Evolutionary conservation across 305 asterid genomes (phyloP).

Genomic region (Rubia occidens): DNA sequence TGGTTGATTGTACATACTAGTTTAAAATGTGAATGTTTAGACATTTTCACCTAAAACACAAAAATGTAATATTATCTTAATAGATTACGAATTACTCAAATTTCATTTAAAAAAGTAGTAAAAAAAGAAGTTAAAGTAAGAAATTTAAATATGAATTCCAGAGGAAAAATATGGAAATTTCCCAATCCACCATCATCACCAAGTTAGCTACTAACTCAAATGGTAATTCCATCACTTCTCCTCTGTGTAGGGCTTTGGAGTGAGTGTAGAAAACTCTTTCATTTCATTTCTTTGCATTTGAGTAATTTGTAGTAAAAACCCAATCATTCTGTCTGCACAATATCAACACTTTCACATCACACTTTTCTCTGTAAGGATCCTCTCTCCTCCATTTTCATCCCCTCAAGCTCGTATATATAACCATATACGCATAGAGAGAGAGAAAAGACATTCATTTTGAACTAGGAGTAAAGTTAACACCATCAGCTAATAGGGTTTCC

Average conservation of each 20-base stretch:
- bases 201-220: not conserved
- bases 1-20: too few species aligned
- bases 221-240: not conserved
- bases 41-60: too few species aligned
- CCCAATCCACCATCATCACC: not conserved
- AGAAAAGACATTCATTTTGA: slow-evolving; percentile 21
- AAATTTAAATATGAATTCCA: too few species aligned
- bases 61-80: too few species aligned
- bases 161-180: too few species aligned
- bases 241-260: slow-evolving; percentile 6
- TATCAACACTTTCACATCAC: slow-evolving; percentile 1
- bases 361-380: not conserved
- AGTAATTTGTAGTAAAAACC: slow-evolving; percentile 5
- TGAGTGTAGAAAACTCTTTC: slow-evolving; percentile 4
- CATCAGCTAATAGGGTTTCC: slow-evolving; percentile 21
- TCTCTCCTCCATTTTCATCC: not conserved
- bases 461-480: slow-evolving; percentile 29
- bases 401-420: not conserved
- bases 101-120: too few species aligned
- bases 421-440: not conserved
- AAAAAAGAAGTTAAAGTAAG: too few species aligned
- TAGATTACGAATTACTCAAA: too few species aligned
- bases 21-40: too few species aligned
- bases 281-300: not conserved
- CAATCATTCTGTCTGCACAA: slow-evolving; percentile 23